Conservation (phyloP, 164 flowering plant genomes). For the Dillenia suffruticosa region DNA sequence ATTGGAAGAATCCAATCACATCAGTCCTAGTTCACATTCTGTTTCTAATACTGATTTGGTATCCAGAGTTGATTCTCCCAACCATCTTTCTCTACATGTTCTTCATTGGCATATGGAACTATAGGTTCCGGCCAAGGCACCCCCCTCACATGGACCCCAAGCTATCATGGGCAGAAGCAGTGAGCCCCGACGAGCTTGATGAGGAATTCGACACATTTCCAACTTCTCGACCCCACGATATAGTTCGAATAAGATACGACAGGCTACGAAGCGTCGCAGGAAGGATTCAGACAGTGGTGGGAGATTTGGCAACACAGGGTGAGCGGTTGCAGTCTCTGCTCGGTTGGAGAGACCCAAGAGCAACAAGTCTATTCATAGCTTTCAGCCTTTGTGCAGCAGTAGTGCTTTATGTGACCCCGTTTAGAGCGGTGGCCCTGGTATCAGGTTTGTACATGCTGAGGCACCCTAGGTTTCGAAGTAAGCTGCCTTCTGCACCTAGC, state of each 20-base stretch:
- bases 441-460: conserved; percentile 51
- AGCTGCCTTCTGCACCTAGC: conserved; percentile 63
- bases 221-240: conserved; percentile 35
- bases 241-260: conserved; percentile 48
- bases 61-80: conserved; percentile 56
- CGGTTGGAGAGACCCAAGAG: conserved; percentile 64
- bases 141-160: conserved; percentile 56
- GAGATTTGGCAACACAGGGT: conserved; percentile 62
- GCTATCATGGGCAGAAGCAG: conserved; percentile 59
- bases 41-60: conserved; percentile 47
- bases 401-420: conserved; percentile 48
- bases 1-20: conserved; percentile 56
- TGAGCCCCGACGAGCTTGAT: conserved; percentile 50
- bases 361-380: conserved; percentile 41
- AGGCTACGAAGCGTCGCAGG: conserved; percentile 54
- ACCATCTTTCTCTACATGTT: conserved; percentile 54
- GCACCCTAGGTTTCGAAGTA: conserved; percentile 66
- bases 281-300: conserved; percentile 57
- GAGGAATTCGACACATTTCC: conserved; percentile 65
- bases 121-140: conserved; percentile 40
- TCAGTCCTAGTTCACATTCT: conserved; percentile 50
- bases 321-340: conserved; percentile 54
- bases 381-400: conserved; percentile 47
- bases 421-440: conserved; percentile 45
- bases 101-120: conserved; percentile 58